Conservation (phyloP, 768 basidiomycete genomes). For the Chalciporus piperatus region DNA sequence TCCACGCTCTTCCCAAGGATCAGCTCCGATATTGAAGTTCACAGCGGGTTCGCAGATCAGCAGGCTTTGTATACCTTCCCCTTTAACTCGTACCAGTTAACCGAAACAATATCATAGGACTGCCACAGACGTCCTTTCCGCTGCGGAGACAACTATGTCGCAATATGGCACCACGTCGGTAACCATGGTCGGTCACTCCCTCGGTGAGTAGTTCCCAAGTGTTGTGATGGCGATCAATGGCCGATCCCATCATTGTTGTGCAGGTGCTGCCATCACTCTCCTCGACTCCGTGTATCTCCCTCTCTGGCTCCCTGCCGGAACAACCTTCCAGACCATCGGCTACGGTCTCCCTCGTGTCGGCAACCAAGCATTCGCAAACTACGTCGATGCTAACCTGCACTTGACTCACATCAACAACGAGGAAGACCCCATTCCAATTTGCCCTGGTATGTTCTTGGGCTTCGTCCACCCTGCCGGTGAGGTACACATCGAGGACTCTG, state of each 20-base stretch:
- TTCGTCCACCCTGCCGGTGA: constrained; percentile 42
- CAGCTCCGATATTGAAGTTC: constrained; percentile 38
- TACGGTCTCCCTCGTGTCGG: constrained; percentile 45
- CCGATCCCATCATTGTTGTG: background rate
- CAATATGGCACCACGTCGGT: constrained; percentile 35
- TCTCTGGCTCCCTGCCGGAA: constrained; percentile 34
- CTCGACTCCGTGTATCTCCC: constrained; percentile 40
- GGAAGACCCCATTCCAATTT: constrained; percentile 38
- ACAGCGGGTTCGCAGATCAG: constrained; percentile 44
- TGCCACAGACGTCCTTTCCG: constrained; percentile 40
- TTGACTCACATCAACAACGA: constrained; percentile 57
- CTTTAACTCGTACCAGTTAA: background rate
- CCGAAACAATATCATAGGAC: constrained; percentile 28
- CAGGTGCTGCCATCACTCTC: constrained; percentile 38
- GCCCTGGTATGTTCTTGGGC: constrained; percentile 35
- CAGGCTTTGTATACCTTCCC: constrained; percentile 42
- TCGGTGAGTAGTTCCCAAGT: constrained; percentile 23
- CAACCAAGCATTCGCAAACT: constrained; percentile 59
- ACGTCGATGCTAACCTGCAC: constrained; percentile 44
- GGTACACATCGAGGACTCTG: constrained; percentile 43
- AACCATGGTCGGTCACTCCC: constrained; percentile 45
- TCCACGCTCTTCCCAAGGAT: constrained; percentile 51
- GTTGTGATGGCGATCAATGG: background rate
- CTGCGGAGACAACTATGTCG: constrained; percentile 42
- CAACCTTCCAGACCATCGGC: constrained; percentile 28